phyloP scores from a whole-genome alignment of 2,329 filamentous ascomycete species.

The Xylaria sp. region DNA sequence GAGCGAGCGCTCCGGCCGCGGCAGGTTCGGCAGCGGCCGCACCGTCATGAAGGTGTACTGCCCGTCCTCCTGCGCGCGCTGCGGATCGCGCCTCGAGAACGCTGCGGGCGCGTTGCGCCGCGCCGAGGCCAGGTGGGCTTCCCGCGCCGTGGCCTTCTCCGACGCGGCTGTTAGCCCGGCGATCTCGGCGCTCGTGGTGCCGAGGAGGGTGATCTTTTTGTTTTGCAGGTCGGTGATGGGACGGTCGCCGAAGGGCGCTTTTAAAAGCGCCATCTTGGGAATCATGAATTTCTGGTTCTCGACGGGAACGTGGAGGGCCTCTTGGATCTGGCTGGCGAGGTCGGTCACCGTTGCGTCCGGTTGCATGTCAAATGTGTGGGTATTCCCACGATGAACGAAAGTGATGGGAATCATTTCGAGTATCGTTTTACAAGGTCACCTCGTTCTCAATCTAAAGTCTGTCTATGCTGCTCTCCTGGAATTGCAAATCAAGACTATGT shows the following conservation, averaged over 20 bases:
- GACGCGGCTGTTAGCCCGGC: slow-evolving; percentile 62
- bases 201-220: slow-evolving; percentile 74
- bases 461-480: background rate
- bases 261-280: slow-evolving; percentile 72
- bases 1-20: slow-evolving; percentile 75
- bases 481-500: background rate
- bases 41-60: slow-evolving; percentile 85
- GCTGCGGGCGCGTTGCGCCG: background rate
- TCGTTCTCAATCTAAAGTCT: slow-evolving; percentile 36
- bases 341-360: slow-evolving; percentile 63
- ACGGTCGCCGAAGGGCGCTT: slow-evolving; percentile 68
- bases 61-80: slow-evolving; percentile 62
- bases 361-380: slow-evolving; percentile 57
- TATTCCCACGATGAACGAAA: slow-evolving; percentile 58
- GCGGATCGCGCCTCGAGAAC: slow-evolving; percentile 41
- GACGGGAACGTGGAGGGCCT: slow-evolving; percentile 66
- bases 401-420: slow-evolving; percentile 52
- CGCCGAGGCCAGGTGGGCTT: slow-evolving; percentile 53
- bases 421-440: slow-evolving; percentile 26
- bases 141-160: slow-evolving; percentile 59
- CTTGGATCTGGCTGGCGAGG: slow-evolving; percentile 67
- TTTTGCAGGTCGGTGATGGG: slow-evolving; percentile 58
- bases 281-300: slow-evolving; percentile 75
- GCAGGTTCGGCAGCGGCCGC: slow-evolving; percentile 79
- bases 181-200: slow-evolving; percentile 69